Conservation (phyloP, 305 asterid genomes). For the Ilex paraguariensis region DNA sequence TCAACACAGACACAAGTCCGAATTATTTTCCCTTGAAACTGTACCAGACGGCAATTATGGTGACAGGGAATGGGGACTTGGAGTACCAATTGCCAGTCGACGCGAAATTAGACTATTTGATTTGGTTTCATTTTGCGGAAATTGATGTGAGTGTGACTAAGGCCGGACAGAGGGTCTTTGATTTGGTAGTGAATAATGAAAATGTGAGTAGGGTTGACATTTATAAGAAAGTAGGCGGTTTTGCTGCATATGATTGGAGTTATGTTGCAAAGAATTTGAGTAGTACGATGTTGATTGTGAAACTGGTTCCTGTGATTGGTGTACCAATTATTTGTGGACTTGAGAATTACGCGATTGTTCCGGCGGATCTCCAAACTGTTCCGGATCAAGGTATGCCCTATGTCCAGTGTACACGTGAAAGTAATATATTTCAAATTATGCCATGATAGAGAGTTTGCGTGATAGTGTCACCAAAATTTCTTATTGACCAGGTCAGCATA, state of each 20-base stretch:
- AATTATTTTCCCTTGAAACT: constrained; percentile 78
- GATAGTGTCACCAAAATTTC: too few species aligned
- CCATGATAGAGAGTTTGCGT: too few species aligned
- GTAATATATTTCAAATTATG: too few species aligned
- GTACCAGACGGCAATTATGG: constrained; percentile 60
- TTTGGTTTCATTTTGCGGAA: constrained; percentile 92
- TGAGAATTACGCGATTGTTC: constrained; percentile 92
- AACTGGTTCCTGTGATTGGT: constrained; percentile 66
- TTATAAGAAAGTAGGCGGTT: constrained; percentile 67
- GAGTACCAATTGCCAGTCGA: constrained; percentile 71
- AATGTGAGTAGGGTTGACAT: constrained; percentile 76
- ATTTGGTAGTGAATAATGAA: constrained; percentile 60
- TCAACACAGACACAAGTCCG: constrained; percentile 52
- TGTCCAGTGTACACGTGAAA: too few species aligned
- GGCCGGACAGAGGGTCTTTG: constrained; percentile 85
- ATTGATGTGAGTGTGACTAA: constrained; percentile 65
- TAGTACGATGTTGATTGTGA: constrained; percentile 53
- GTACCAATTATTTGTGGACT: constrained; percentile 79
- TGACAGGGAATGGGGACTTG: constrained; percentile 44
- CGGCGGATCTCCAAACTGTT: constrained; percentile 65
- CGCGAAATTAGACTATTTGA: constrained; percentile 79
- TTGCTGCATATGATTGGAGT: constrained; percentile 73
- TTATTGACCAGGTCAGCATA: too few species aligned
- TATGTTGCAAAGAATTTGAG: constrained; percentile 84
- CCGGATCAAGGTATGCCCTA: constrained; percentile 67